Evolutionary conservation across 2,329 filamentous ascomycete species (phyloP), one percentile per base, ranked within the genome.

Genomic region (Aspergillus sp.): DNA sequence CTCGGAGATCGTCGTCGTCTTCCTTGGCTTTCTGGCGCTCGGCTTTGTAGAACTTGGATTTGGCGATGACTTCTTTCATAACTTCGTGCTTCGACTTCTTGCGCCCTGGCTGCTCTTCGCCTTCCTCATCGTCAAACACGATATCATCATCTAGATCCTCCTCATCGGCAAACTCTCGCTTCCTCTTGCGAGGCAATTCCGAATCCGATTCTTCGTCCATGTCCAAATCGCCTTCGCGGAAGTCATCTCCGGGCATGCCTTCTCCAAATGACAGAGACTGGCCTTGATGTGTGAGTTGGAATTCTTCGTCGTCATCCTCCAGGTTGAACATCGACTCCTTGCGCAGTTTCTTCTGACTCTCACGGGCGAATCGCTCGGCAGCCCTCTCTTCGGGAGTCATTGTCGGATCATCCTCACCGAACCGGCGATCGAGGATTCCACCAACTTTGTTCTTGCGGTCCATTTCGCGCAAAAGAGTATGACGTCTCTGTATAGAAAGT

Each of bases 51-150:
- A 91, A 83, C 74, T 99, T 99, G 1, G 94, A 98, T 78, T 99
- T 99, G 62, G 93, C 91, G 66, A 99, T 97, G 62, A 99, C 84
- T 76, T 99, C 96, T 71, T 96, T 90, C 91, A 98, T 97, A 53
- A 99, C 91, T 76, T 99, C 95, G 57, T 95, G 90, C 78, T 97
- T 98, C 3, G 89, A 89, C 81, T 97, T 99, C 77, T 96, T 97
- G 61, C 89, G 85, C 69, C 94, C 90, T 0, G 92, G 92, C 64
- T 88, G 80, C 19, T 82, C 82, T 38, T 82, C 82, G 5, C 79
- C 80, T 0, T 81, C 81, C 2, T 80, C 82, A n/a, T 77, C 80
- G 5, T 81, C 81, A 4, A 73, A 71, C 15, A 54, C 58, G 1
- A 47, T 47, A 36, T 36, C 32, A 8, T 47, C 53, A 8, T 39